Percentiles rank a stretch among this genome's conserved stretches.
phyloP scores from a whole-genome alignment of 768 basidiomycete genomes.

The Cyclocybe cylindracea region DNA sequence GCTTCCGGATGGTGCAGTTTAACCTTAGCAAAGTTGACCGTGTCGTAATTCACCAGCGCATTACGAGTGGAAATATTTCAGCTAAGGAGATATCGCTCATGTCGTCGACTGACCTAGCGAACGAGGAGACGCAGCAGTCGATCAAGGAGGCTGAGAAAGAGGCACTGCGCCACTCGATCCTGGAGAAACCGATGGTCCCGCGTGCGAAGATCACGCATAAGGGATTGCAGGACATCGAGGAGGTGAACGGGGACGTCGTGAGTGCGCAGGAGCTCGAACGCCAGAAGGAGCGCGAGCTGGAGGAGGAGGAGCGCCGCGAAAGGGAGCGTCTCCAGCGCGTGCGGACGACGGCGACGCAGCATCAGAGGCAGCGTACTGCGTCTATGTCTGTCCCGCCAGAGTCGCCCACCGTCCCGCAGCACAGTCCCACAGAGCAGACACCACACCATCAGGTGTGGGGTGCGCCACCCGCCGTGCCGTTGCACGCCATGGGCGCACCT shows the following conservation, averaged over 20 bases:
- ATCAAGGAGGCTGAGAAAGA: slow-evolving; percentile 83
- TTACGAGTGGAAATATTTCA: slow-evolving; percentile 65
- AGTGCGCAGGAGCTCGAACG: slow-evolving; percentile 52
- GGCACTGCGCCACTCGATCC: slow-evolving; percentile 81
- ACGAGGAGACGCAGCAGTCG: slow-evolving; percentile 81
- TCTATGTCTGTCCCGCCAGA: slow-evolving; percentile 74
- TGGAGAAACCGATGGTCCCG: slow-evolving; percentile 69
- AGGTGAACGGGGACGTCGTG: slow-evolving; percentile 52
- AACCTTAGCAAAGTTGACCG: slow-evolving; percentile 86
- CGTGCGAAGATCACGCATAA: slow-evolving; percentile 89
- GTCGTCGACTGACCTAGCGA: slow-evolving; percentile 87
- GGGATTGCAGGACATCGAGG: slow-evolving; percentile 89
- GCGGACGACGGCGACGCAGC: slow-evolving; percentile 34
- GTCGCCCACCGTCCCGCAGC: slow-evolving; percentile 53
- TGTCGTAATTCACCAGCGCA: slow-evolving; percentile 74
- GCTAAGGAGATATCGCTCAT: slow-evolving; percentile 78
- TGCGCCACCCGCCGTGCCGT: slow-evolving; percentile 57
- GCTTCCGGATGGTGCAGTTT: slow-evolving; percentile 87
- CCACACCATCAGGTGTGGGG: slow-evolving; percentile 48
- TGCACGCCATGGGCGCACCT: slow-evolving; percentile 38
- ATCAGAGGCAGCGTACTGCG: slow-evolving; percentile 45
- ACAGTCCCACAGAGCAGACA: slow-evolving; percentile 30
- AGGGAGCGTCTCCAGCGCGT: slow-evolving; percentile 68
- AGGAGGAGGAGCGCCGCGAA: slow-evolving; percentile 71
- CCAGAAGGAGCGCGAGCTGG: slow-evolving; percentile 60